Conservation (phyloP, 2,329 filamentous ascomycete species). For the Fusarium setosum region DNA sequence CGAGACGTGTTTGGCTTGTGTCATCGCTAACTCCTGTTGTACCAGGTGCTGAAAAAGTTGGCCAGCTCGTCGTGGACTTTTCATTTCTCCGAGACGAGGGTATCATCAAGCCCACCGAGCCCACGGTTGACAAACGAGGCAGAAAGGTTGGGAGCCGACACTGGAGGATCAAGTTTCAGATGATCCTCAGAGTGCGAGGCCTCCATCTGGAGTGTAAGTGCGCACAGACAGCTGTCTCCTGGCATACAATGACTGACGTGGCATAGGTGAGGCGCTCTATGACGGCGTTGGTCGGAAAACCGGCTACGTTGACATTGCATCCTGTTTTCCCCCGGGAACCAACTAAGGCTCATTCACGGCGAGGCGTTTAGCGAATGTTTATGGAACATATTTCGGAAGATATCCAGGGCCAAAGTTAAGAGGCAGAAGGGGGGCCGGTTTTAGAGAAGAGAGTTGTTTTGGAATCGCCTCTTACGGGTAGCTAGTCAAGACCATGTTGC, state of each 20-base stretch:
- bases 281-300: no score
- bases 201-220: slow-evolving; percentile 7
- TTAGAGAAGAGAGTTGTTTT: no score
- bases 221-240: no score
- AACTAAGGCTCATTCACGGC: no score
- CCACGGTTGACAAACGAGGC: accelerated
- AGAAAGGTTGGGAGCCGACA: background rate
- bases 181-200: background rate
- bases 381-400: no score
- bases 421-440: no score
- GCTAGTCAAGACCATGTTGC: no score
- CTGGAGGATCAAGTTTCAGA: background rate
- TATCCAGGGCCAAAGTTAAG: no score
- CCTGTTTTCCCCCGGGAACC: background rate
- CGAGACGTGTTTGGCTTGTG: accelerated
- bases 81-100: background rate
- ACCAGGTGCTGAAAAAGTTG: background rate
- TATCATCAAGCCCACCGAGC: background rate
- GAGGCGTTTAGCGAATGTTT: no score
- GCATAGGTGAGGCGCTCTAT: no score
- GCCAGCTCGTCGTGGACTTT: background rate
- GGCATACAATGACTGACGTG: no score
- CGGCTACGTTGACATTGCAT: background rate
- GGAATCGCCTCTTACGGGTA: no score
- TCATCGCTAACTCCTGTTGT: accelerated